These are phyloP conservation scores for Poterioochromonas sp. DNA, from an alignment of 352 stramenopile genomes.

Conservation along the genomic window DNA sequence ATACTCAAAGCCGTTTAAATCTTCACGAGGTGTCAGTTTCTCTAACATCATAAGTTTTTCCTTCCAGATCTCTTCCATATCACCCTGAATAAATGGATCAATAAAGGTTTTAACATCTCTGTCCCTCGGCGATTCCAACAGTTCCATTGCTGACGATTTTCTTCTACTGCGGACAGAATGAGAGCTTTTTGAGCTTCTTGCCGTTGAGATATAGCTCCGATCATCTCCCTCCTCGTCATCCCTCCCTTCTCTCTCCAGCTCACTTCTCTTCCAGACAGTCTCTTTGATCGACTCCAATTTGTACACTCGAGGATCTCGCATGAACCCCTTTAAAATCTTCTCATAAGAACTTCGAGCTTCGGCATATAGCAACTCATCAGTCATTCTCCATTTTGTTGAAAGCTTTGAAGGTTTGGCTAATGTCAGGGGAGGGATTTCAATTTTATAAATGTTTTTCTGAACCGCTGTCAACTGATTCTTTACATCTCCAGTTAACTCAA, in stretches of 20 bases:
- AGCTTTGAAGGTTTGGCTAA: not conserved
- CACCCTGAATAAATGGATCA: not conserved
- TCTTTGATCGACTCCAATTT: slow-evolving; percentile 21
- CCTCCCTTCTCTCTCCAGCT: not conserved
- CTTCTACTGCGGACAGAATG: not conserved
- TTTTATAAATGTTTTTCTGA: not conserved
- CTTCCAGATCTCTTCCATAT: slow-evolving; percentile 4
- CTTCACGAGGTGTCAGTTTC: slow-evolving; percentile 23
- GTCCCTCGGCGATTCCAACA: not conserved
- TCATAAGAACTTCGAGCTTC: slow-evolving; percentile 16
- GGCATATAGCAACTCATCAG: not conserved
- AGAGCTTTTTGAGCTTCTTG: not conserved
- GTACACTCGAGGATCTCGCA: not conserved
- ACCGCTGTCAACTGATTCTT: not conserved
- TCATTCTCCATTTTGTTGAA: not conserved
- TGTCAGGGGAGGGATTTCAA: not conserved
- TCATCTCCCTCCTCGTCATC: not conserved
- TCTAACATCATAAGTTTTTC: slow-evolving; percentile 1
- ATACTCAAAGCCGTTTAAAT: slow-evolving; percentile 20
- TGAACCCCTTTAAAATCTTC: not conserved
- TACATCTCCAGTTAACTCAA: not conserved
- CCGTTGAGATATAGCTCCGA: not conserved
- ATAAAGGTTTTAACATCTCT: not conserved
- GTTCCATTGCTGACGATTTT: not conserved
- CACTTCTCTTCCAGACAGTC: not conserved